A percentile compares a stretch with the other conserved stretches of the same genome.
These are phyloP conservation scores for Phylloporus sp. DNA, from an alignment of 768 basidiomycete genomes.

Conservation along the genomic window DNA sequence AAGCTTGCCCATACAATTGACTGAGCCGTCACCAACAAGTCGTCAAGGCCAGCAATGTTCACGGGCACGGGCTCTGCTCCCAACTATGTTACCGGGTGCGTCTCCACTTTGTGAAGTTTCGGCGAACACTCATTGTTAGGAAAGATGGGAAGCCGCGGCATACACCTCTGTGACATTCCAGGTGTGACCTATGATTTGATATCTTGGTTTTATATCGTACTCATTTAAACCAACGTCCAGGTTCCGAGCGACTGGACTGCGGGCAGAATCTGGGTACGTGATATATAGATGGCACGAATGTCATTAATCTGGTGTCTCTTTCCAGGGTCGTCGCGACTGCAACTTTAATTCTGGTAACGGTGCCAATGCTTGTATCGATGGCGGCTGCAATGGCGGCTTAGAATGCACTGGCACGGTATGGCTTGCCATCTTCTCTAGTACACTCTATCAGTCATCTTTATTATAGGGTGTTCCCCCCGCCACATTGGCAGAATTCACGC, in stretches of 20 bases:
- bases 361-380: conserved; percentile 54
- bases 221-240: conserved; percentile 6
- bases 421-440: not conserved
- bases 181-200: conserved; percentile 4
- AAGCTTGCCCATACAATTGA: conserved; percentile 7
- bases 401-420: conserved; percentile 51
- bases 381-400: conserved; percentile 70
- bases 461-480: conserved; percentile 62
- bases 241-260: conserved; percentile 65
- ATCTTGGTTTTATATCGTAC: not conserved
- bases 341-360: conserved; percentile 52
- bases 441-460: not conserved
- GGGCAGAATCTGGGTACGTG: conserved; percentile 58
- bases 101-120: not conserved
- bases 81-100: conserved; percentile 43
- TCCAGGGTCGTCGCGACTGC: conserved; percentile 54
- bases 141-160: conserved; percentile 34
- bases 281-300: not conserved
- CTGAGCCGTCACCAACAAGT: not conserved
- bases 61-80: conserved; percentile 54
- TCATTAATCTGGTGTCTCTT: not conserved
- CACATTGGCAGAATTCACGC: conserved; percentile 66
- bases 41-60: conserved; percentile 52
- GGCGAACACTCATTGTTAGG: not conserved
- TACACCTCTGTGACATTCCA: conserved; percentile 27